Conservation (phyloP, 257 asterid genomes). For the Forsythia viridissima region DNA sequence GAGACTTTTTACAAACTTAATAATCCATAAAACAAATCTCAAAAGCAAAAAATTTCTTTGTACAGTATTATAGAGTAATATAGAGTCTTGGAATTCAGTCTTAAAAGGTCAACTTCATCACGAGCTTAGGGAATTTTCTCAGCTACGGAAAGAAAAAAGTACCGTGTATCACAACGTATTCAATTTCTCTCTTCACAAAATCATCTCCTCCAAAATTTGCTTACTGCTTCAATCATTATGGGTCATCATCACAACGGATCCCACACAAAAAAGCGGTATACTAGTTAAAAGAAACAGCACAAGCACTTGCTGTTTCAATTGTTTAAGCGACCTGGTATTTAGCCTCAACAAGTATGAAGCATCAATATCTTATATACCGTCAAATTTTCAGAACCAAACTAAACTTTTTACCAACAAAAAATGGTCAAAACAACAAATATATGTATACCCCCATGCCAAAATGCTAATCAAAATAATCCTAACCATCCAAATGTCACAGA, state of each 20-base stretch:
- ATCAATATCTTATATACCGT: not conserved
- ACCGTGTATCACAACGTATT: too few species aligned
- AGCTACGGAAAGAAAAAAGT: too few species aligned
- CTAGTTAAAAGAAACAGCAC: not conserved
- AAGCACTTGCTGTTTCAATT: not conserved
- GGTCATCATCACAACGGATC: too few species aligned
- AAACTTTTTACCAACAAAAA: not conserved
- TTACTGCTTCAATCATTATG: too few species aligned
- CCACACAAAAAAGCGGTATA: too few species aligned
- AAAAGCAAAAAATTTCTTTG: not conserved
- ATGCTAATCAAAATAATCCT: not conserved
- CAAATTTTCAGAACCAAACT: not conserved
- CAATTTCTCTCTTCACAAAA: too few species aligned
- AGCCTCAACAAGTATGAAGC: not conserved
- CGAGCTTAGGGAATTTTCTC: too few species aligned
- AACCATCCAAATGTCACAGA: conserved; percentile 27
- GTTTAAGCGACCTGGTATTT: not conserved
- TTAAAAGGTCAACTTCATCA: not conserved
- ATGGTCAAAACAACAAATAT: conserved; percentile 16
- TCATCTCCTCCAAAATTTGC: too few species aligned
- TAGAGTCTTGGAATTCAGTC: not conserved
- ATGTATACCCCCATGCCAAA: conserved; percentile 19
- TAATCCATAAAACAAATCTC: not conserved
- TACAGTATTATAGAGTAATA: too few species aligned
- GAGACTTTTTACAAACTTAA: not conserved